Evolutionary conservation across 805 yeast species (phyloP).

Genomic region (Candida koratica): DNA sequence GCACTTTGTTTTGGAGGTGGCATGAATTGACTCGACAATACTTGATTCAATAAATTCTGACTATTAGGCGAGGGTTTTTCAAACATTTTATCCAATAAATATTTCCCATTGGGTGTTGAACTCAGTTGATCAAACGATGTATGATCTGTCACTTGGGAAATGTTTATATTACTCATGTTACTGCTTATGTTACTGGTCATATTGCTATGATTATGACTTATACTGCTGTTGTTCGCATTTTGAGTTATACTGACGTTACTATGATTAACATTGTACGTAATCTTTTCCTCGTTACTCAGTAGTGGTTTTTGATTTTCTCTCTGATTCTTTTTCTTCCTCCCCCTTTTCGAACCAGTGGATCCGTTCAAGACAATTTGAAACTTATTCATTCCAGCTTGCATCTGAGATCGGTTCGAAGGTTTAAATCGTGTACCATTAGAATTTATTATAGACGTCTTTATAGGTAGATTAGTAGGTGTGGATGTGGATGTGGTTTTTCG

Average conservation of each 20-base stretch:
- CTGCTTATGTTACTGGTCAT: slow-evolving; percentile 21
- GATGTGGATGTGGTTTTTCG: slow-evolving; percentile 5
- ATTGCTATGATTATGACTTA: slow-evolving; percentile 1
- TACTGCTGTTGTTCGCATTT: neutral
- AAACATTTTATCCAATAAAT: slow-evolving; percentile 35
- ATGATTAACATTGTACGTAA: neutral
- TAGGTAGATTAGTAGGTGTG: slow-evolving; percentile 9
- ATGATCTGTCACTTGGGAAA: slow-evolving; percentile 34
- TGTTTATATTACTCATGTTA: slow-evolving; percentile 33
- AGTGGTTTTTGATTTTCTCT: neutral
- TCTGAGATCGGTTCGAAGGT: slow-evolving; percentile 22
- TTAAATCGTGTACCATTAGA: slow-evolving; percentile 14
- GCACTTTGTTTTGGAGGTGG: slow-evolving; percentile 27
- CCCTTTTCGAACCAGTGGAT: slow-evolving; percentile 18
- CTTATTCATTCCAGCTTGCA: slow-evolving; percentile 41
- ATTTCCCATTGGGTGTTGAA: slow-evolving; percentile 40
- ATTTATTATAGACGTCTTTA: slow-evolving; percentile 8
- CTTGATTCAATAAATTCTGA: slow-evolving; percentile 18
- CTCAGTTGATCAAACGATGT: slow-evolving; percentile 40
- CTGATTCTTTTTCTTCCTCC: slow-evolving; percentile 11
- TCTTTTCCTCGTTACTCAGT: neutral
- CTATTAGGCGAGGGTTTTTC: slow-evolving; percentile 38
- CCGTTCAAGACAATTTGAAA: slow-evolving; percentile 47
- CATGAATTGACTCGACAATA: slow-evolving; percentile 14
- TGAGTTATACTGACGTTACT: slow-evolving; percentile 1